Evolutionary conservation across 192 early-diverging fungal genomes (phyloP), one percentile per base, ranked within the genome.

Genomic region (Gigaspora rosea): DNA sequence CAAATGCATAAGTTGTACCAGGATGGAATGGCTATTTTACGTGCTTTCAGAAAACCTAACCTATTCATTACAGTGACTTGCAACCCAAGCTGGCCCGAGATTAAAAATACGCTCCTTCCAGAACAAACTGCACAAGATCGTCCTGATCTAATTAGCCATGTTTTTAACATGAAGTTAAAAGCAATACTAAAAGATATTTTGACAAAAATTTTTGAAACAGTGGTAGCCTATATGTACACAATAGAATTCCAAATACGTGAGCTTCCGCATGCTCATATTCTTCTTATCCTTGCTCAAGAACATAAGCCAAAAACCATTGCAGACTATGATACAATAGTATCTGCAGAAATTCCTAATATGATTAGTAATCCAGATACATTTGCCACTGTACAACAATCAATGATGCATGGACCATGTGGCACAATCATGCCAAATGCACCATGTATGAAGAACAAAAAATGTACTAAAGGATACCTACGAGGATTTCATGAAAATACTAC

Each of bases 41-140:
- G 76, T 3, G 20, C 46, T 7, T 68, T 57, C 58, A 74, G 77
- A 3, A 85, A 81, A 64, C 79, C 79, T 3, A 78, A 85, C 62
- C 54, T 82, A 15, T 85, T 85, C 51, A 73, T 82, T 49, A 85
- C 81, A 11, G 80, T 85, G 22, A 85, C 78, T 54, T 68, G 78
- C 80, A 63, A 68, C 74, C 41, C 71, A 75, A 33, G 3, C 20
- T 61, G 81, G 81, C 52, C 50, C 65, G 27, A 79, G n/a, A 79
- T 73, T 33, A 77, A 20, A 78, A 12, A 41, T 74, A 61, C 46
- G 48, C 63, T 77, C 36, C n/a, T 74, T 41, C 27, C 20, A 2
- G 11, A n/a, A 10, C 75, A 80, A 52, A 52, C 18, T 1, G 62
- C 79, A 9, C 15, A 6, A n/a, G 76, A 80, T 35, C 70, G 76